phyloP scores from a whole-genome alignment of 2,329 filamentous ascomycete species.

The Colletotrichum sp. region DNA sequence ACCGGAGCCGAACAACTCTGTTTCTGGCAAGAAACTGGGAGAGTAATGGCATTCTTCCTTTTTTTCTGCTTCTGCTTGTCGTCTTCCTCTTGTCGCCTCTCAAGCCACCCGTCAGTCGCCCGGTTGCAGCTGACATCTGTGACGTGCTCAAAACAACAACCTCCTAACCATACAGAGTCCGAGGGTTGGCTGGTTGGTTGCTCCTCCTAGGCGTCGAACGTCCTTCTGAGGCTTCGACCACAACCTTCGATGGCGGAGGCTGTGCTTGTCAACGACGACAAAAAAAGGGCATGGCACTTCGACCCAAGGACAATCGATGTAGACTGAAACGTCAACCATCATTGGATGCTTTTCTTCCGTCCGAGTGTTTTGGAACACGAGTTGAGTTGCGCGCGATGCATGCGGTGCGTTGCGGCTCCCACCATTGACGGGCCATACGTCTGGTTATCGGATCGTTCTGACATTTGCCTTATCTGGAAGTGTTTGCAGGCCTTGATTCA shows the following conservation, averaged over 20 bases:
- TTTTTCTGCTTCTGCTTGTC: background rate
- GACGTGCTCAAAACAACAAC: slow-evolving; percentile 12
- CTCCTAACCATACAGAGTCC: background rate
- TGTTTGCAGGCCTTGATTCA: slow-evolving; percentile 21
- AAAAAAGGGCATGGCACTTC: background rate
- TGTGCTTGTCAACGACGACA: slow-evolving; percentile 13
- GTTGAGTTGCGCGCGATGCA: slow-evolving; percentile 2
- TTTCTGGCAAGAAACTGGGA: background rate
- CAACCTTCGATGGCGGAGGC: slow-evolving; percentile 1
- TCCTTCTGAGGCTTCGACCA: background rate
- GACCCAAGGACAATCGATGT: slow-evolving; percentile 12
- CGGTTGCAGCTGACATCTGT: slow-evolving; percentile 15
- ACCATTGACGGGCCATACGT: slow-evolving; percentile 3
- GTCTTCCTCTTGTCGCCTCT: background rate
- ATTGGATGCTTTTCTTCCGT: slow-evolving; percentile 17
- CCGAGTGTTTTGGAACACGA: slow-evolving; percentile 14
- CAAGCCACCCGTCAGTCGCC: slow-evolving; percentile 4
- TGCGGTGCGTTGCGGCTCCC: background rate
- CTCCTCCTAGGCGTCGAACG: background rate
- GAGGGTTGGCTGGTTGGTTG: slow-evolving; percentile 1
- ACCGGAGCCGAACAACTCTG: background rate
- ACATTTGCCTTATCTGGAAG: slow-evolving; percentile 16
- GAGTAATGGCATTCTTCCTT: background rate
- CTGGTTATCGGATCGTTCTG: slow-evolving; percentile 14
- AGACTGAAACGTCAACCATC: slow-evolving; percentile 19